Conservation (phyloP, 2,329 filamentous ascomycete species). For the Aurifilum marmelostoma region DNA sequence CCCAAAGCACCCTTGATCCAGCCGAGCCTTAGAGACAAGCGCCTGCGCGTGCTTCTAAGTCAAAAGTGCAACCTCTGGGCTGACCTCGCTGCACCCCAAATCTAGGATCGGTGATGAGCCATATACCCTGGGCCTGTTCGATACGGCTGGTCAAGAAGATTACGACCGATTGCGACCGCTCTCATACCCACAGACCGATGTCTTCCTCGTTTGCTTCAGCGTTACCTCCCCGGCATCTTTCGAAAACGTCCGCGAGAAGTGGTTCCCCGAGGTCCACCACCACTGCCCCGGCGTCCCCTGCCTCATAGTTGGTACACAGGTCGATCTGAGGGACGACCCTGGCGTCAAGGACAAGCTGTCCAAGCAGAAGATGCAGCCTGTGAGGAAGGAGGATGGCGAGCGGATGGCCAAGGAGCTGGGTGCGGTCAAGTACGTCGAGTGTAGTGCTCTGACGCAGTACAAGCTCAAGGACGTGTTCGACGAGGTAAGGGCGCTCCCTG, state of each 20-base stretch:
- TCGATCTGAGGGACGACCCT: conserved; percentile 88
- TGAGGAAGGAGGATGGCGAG: conserved; percentile 90
- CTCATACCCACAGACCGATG: conserved; percentile 97
- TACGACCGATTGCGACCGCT: conserved; percentile 96
- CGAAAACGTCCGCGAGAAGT: conserved; percentile 98
- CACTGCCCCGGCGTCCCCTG: conserved; percentile 98
- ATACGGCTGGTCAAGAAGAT: conserved; percentile 99
- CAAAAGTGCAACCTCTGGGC: conserved; percentile 12
- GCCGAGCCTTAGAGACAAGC: conserved; percentile 7
- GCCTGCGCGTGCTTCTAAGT: neutral
- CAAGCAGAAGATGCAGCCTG: conserved; percentile 95
- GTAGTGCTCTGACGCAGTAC: conserved; percentile 95
- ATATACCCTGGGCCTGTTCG: conserved; percentile 94
- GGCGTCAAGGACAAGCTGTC: conserved; percentile 87
- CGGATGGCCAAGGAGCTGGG: conserved; percentile 96
- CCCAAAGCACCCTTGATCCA: conserved; percentile 1
- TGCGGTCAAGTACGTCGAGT: conserved; percentile 98
- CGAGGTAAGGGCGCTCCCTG: conserved; percentile 68
- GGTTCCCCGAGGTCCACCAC: conserved; percentile 98
- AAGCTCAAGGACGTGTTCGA: conserved; percentile 99
- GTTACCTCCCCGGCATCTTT: conserved; percentile 97
- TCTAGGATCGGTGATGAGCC: conserved; percentile 97
- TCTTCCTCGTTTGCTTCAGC: conserved; percentile 98
- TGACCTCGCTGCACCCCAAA: conserved; percentile 22
- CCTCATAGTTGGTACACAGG: conserved; percentile 96